Evolutionary conservation across 108 stramenopile species (phyloP), one percentile per base, ranked within the genome.

Genomic region (Nitzschia sp.): DNA sequence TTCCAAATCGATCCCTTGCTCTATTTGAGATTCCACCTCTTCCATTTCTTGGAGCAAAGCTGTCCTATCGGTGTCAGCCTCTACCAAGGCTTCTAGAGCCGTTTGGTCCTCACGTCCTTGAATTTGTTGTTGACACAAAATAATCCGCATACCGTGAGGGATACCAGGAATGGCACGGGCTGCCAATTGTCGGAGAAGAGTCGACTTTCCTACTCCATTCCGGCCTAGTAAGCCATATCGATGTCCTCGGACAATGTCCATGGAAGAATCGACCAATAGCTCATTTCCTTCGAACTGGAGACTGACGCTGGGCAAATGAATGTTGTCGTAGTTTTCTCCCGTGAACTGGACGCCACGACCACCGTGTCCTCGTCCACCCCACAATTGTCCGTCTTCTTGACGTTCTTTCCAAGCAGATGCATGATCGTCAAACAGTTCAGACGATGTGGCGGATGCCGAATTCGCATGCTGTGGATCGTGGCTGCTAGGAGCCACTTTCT

Each of bases 151-250:
- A 33, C 81, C 72, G 47, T 76, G 85, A 4, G 94, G 94, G 54
- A 92, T 84, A 36, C 89, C 89, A 21, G 94, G 94, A 56, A 96
- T 80, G n/a, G 58, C 52, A 16, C 84, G 71, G 27, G 82, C 60
- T 55, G 83, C 92, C 34, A 96, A 58, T n/a, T 85, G 74, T 48
- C 66, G 72, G 30, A 97, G 73, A 21, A 97, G 67, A 26, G 92
- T 94, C 5, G 90, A 87, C 63, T 97, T 97, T 21, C 96, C 96
- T 32, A 86, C 89, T 0, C 96, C 96, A 75, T 97, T 97, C 38
- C 81, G 63, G 0, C 92, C 92, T 27, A 71, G 26, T 29, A 75
- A 19, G 0, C 90, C 96, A 68, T 95, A 97, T 31, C 83, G 55
- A 58, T 85, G 83, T 0, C 88, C 85, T 13, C 77, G 58, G 6